phyloP scores from a whole-genome alignment of 345 rosid genomes.

The Salix caprea region DNA sequence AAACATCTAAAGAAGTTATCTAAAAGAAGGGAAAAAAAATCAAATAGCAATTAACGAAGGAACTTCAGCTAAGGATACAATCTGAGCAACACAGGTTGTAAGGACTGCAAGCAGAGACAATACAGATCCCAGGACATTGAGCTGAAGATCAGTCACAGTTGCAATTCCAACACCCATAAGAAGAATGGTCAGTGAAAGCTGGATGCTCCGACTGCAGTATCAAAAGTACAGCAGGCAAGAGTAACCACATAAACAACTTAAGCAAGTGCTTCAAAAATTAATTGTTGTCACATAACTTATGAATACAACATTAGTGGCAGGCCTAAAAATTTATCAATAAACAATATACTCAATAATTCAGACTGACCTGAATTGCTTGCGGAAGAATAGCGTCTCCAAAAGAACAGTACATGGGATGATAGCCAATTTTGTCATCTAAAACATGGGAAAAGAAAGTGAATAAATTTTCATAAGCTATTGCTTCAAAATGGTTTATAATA shows the following conservation, averaged over 20 bases:
- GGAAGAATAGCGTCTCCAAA: conserved; percentile 95
- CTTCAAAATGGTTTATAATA: not conserved
- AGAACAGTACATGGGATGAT: conserved; percentile 98
- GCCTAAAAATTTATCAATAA: not conserved
- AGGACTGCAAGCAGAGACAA: conserved; percentile 86
- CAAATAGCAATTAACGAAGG: conserved; percentile 11
- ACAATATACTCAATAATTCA: not conserved
- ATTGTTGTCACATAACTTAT: not conserved
- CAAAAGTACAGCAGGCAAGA: conserved; percentile 12
- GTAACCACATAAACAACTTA: not conserved
- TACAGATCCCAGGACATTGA: conserved; percentile 86
- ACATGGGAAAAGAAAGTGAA: conserved; percentile 1
- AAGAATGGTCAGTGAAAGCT: conserved; percentile 75
- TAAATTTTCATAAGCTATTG: conserved; percentile 14
- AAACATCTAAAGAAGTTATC: conserved; percentile 3
- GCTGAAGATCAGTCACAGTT: conserved; percentile 98
- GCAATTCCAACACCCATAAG: conserved; percentile 99
- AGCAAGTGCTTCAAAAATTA: not conserved
- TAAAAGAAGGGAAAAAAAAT: not conserved
- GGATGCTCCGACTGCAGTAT: conserved; percentile 75
- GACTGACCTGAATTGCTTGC: conserved; percentile 87
- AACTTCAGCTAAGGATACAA: conserved; percentile 69
- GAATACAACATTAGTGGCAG: not conserved
- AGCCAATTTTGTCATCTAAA: conserved; percentile 98
- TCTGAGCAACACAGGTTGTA: conserved; percentile 97